phyloP scores from a whole-genome alignment of 352 stramenopile genomes.

The Phytophthora gonapodyides region DNA sequence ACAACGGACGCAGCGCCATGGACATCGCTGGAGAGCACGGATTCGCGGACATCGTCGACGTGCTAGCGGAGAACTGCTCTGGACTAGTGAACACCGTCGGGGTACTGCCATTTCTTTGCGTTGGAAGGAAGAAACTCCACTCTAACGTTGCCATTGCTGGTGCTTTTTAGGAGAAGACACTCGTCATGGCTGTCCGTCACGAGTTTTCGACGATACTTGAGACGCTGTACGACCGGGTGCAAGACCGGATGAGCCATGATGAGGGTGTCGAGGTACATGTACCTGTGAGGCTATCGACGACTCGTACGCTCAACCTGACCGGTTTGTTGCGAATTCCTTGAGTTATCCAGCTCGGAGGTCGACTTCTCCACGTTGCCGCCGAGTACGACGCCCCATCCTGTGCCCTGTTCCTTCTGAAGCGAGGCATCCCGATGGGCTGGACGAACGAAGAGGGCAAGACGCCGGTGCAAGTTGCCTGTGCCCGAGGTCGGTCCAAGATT shows the following conservation, averaged over 20 bases:
- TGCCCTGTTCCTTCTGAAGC: conserved; percentile 17
- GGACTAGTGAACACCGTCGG: conserved; percentile 24
- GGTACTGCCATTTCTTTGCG: conserved; percentile 13
- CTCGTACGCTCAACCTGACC: too few species aligned
- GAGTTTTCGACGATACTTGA: conserved; percentile 19
- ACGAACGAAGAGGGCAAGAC: conserved; percentile 15
- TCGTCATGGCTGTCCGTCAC: conserved; percentile 29
- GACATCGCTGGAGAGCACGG: conserved; percentile 49
- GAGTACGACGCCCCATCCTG: conserved; percentile 26
- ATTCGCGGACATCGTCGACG: conserved; percentile 44
- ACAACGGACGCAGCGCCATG: conserved; percentile 36
- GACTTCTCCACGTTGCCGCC: conserved; percentile 17
- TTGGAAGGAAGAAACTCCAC: conserved; percentile 1
- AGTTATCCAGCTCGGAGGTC: conserved; percentile 16
- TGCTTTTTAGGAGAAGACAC: conserved; percentile 24
- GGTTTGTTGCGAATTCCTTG: too few species aligned
- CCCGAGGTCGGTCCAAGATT: conserved; percentile 13
- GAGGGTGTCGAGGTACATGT: conserved; percentile 18
- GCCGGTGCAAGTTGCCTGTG: conserved; percentile 21
- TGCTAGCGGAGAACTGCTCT: conserved; percentile 27
- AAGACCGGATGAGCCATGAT: conserved; percentile 1
- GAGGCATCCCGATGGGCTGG: conserved; percentile 13
- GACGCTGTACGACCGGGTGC: conserved; percentile 24
- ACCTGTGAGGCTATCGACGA: too few species aligned
- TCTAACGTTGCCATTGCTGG: background rate